Evolutionary conservation across 2,329 filamentous ascomycete genomes (phyloP).

Genomic region (Ceratocystis cacaofunesta): DNA sequence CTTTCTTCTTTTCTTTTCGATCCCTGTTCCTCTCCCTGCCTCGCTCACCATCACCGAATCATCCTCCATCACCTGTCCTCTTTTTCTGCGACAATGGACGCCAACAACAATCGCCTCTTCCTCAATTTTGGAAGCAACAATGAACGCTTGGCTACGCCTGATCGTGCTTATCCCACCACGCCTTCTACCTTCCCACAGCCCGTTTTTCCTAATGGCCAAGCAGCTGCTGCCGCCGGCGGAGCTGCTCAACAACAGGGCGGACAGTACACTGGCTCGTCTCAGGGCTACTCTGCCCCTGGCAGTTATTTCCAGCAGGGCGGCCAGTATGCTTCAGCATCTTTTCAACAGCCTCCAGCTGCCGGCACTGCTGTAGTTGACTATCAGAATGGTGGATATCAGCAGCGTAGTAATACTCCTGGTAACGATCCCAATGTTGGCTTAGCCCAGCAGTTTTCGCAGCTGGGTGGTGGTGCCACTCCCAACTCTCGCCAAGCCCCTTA

Average conservation of each 20-base stretch:
- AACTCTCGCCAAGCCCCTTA: conserved; percentile 35
- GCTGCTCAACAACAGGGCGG: conserved; percentile 24
- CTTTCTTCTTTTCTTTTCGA: neutral
- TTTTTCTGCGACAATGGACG: conserved; percentile 32
- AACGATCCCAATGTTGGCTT: conserved; percentile 83
- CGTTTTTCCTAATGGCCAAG: conserved; percentile 43
- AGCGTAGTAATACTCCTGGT: conserved; percentile 42
- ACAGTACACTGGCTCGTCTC: conserved; percentile 15
- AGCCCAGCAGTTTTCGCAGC: conserved; percentile 88
- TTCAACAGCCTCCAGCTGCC: conserved; percentile 27
- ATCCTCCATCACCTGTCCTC: neutral
- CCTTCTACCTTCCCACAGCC: conserved; percentile 94
- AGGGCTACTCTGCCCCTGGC: conserved; percentile 29
- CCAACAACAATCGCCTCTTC: conserved; percentile 46
- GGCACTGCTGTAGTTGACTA: conserved; percentile 33
- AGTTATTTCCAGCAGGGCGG: conserved; percentile 31
- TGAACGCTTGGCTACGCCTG: conserved; percentile 44
- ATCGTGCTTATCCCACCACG: conserved; percentile 68
- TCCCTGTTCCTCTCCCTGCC: neutral
- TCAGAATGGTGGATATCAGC: conserved; percentile 33
- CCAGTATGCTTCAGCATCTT: conserved; percentile 22
- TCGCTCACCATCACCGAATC: neutral
- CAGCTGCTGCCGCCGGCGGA: conserved; percentile 9
- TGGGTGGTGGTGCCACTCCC: conserved; percentile 52
- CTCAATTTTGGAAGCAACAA: conserved; percentile 54